Base-by-base conservation (phyloP, 2,329 filamentous ascomycete species). In the Zymoseptoria ardabiliae region DNA sequence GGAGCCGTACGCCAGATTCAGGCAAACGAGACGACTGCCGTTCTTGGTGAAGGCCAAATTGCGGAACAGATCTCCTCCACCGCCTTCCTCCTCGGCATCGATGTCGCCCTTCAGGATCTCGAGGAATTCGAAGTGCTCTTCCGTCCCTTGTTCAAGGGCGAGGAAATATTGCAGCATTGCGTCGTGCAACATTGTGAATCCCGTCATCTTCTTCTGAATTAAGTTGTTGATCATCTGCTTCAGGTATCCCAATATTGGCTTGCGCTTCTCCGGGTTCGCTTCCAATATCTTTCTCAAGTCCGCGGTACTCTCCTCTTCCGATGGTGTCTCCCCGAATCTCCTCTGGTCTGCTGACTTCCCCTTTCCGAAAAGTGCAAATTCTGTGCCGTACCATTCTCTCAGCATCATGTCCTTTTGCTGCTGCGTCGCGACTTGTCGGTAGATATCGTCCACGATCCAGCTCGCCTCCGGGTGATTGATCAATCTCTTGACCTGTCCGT, bases 381-480 rank as follows among this genome's bases (percentile, higher is more conserved):
- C 94, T 0, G 93, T 83, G 1, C 94, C 94, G 73, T 97, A 99
- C 91, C 94, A 99, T 75, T 99, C 94, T 56, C 92, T 83, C 60
- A 99, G 81, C 61, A 99, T 81, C 53, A 84, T 84, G 35, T 88
- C 87, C 77, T 93, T 96, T 73, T 99, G 94, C 67, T 90, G 82
- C 70, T 87, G 86, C 21, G 89, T 94, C 9, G 93, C 92, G 59
- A 93, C 87, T 53, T 88, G 88, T 62, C 94, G 86, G 78, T 97
- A 99, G 66, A 97, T 89, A 74, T 99, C 94, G 74, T 99, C 95
- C 50, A 99, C 79, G 67, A 99, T 97, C 92, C 94, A 99, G 49
- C 91, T 92, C 30, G 90, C 94, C 76, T 99, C 95, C 1, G 93
- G 85, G 75, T 99, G 94, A 74, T 96, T 94, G 74, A 97, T 97